These are phyloP conservation scores for Colletotrichum orbiculare DNA, from an alignment of 2,329 filamentous ascomycete species.

Conservation along the genomic window DNA sequence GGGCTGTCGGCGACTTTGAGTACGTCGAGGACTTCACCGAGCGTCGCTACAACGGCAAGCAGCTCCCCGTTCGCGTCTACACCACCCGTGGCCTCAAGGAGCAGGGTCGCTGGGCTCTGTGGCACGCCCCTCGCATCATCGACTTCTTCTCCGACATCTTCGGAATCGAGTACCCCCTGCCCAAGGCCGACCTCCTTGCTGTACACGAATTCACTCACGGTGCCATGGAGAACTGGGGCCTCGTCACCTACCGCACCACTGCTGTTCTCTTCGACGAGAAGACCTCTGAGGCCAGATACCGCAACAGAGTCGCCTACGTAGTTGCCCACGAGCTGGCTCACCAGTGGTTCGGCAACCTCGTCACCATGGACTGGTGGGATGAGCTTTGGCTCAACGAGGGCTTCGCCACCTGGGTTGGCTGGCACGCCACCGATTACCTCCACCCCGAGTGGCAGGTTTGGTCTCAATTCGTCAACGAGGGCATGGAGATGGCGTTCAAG, in stretches of 20 bases:
- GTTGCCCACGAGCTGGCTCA: constrained; percentile 98
- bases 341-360: constrained; percentile 95
- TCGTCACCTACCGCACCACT: constrained; percentile 95
- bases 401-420: constrained; percentile 98
- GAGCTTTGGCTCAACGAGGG: constrained; percentile 96
- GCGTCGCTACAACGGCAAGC: constrained; percentile 90
- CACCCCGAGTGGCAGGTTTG: constrained; percentile 98
- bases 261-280: constrained; percentile 96
- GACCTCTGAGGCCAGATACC: constrained; percentile 88
- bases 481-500: constrained; percentile 89
- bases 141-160: constrained; percentile 98
- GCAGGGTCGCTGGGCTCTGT: constrained; percentile 88
- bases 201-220: constrained; percentile 92
- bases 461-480: constrained; percentile 97
- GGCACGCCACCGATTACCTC: constrained; percentile 89
- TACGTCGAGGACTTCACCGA: constrained; percentile 93
- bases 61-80: constrained; percentile 93
- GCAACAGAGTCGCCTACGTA: constrained; percentile 94
- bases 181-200: constrained; percentile 90
- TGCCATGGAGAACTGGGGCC: constrained; percentile 96
- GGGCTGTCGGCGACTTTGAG: constrained; percentile 97
- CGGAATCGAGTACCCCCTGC: constrained; percentile 90
- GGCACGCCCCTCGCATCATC: constrained; percentile 92
- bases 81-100: constrained; percentile 94
- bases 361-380: constrained; percentile 98